A percentile compares a stretch with the other conserved stretches of the same genome.
phyloP scores from a whole-genome alignment of 1,284 basidiomycete species.

The Agaricales sp. region DNA sequence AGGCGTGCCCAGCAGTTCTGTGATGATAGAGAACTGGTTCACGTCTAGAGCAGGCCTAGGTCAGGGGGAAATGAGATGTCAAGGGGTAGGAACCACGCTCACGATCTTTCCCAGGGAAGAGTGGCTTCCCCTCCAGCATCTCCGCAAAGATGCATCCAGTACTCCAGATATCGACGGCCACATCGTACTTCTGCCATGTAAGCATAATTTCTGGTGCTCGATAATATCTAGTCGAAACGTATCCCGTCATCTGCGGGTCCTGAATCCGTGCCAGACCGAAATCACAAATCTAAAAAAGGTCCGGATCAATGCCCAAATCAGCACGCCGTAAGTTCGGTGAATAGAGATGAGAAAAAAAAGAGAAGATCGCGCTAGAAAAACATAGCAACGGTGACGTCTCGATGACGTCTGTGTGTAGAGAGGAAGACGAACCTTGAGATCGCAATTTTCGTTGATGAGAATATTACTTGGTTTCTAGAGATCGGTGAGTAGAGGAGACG shows the following conservation, averaged over 20 bases:
- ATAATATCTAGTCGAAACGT: conserved; percentile 98
- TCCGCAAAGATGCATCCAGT: conserved; percentile 99
- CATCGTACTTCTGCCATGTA: conserved; percentile 99
- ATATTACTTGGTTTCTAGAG: conserved; percentile 96
- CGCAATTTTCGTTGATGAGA: conserved; percentile 99
- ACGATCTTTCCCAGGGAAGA: conserved; percentile 99
- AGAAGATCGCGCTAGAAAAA: too few relatives aligned
- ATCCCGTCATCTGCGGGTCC: conserved; percentile 99
- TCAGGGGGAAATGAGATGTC: neutral
- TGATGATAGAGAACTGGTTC: conserved; percentile 99
- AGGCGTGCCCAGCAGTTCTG: conserved; percentile 93
- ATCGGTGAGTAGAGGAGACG: conserved; percentile 7
- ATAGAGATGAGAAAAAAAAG: conserved; percentile 6
- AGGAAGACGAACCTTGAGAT: conserved; percentile 57
- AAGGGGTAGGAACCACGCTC: conserved; percentile 30
- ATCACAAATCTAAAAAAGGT: conserved; percentile 83
- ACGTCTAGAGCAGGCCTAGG: conserved; percentile 55
- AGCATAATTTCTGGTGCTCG: conserved; percentile 99
- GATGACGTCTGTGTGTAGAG: neutral
- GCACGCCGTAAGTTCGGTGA: too few relatives aligned
- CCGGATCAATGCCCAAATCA: too few relatives aligned
- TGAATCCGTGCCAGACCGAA: conserved; percentile 95
- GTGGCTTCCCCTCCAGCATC: conserved; percentile 97
- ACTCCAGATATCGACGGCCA: conserved; percentile 98
- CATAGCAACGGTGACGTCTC: conserved; percentile 2